A percentile compares a stretch with the other conserved stretches of the same genome.
phyloP scores from a whole-genome alignment of 176 grass and related monocot genomes.

The Chloris gayana region DNA sequence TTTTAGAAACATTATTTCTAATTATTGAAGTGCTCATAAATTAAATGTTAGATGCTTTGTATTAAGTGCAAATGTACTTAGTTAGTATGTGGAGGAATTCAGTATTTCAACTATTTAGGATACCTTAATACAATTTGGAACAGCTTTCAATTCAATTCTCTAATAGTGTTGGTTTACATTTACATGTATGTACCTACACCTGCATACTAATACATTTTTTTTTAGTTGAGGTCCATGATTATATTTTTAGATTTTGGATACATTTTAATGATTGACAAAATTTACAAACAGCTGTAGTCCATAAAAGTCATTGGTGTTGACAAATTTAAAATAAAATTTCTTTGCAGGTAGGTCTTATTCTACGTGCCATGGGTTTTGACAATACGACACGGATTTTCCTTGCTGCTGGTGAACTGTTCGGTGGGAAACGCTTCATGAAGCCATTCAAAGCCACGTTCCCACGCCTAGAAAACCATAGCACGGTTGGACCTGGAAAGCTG shows the following conservation, averaged over 20 bases:
- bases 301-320: too few species aligned
- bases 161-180: too few species aligned
- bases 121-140: background rate
- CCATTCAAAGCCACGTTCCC: constrained; percentile 82
- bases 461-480: constrained; percentile 74
- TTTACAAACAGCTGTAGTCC: too few species aligned
- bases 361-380: constrained; percentile 74
- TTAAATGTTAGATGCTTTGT: constrained; percentile 15
- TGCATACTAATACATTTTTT: background rate
- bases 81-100: background rate
- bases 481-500: constrained; percentile 71
- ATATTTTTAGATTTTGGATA: background rate
- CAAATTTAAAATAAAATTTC: background rate
- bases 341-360: constrained; percentile 80
- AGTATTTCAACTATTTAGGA: background rate
- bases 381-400: constrained; percentile 89
- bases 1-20: constrained; percentile 26
- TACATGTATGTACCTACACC: background rate
- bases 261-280: background rate
- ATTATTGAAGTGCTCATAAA: constrained; percentile 25
- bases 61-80: background rate
- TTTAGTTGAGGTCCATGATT: background rate
- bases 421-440: constrained; percentile 91
- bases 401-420: constrained; percentile 90
- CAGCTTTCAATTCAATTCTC: background rate